Percentiles rank a stretch among this genome's conserved stretches.
Evolutionary conservation across 129 eudicot genomes (phyloP).

Genomic region (Solidago caesia): DNA sequence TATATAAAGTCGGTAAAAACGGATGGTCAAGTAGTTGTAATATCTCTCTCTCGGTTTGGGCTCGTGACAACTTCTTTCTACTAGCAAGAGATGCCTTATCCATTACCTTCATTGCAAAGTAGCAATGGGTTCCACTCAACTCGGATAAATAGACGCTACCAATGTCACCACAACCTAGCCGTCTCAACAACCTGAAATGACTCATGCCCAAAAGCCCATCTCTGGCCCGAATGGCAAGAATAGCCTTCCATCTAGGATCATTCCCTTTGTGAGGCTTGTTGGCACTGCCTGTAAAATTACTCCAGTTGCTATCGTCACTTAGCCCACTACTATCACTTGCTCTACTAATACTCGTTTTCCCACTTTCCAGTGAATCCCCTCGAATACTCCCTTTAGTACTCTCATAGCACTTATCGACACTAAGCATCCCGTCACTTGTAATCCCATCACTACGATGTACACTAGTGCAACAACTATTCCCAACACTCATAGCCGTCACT

Average conservation of each 20-base stretch:
- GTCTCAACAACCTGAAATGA: slow-evolving; percentile 66
- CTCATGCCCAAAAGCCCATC: slow-evolving; percentile 83
- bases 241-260: slow-evolving; percentile 93
- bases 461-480: slow-evolving; percentile 36
- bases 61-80: slow-evolving; percentile 70
- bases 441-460: slow-evolving; percentile 19
- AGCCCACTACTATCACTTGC: slow-evolving; percentile 90
- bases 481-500: slow-evolving; percentile 16
- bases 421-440: slow-evolving; percentile 74
- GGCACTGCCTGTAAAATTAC: slow-evolving; percentile 71
- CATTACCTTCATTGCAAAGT: slow-evolving; percentile 90
- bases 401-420: slow-evolving; percentile 52
- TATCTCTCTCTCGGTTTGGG: slow-evolving; percentile 77
- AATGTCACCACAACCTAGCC: slow-evolving; percentile 81
- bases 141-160: slow-evolving; percentile 84
- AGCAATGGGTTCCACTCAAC: slow-evolving; percentile 72
- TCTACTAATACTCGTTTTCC: slow-evolving; percentile 70
- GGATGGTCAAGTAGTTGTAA: slow-evolving; percentile 89
- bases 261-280: slow-evolving; percentile 89
- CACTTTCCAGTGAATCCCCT: slow-evolving; percentile 77
- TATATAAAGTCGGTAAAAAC: slow-evolving; percentile 76
- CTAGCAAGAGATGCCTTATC: slow-evolving; percentile 77
- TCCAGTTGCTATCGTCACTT: slow-evolving; percentile 90
- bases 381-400: slow-evolving; percentile 58
- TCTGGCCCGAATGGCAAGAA: slow-evolving; percentile 60